These are phyloP conservation scores for Phytophthora pluvialis DNA, from an alignment of 352 stramenopile genomes.

Conservation along the genomic window DNA sequence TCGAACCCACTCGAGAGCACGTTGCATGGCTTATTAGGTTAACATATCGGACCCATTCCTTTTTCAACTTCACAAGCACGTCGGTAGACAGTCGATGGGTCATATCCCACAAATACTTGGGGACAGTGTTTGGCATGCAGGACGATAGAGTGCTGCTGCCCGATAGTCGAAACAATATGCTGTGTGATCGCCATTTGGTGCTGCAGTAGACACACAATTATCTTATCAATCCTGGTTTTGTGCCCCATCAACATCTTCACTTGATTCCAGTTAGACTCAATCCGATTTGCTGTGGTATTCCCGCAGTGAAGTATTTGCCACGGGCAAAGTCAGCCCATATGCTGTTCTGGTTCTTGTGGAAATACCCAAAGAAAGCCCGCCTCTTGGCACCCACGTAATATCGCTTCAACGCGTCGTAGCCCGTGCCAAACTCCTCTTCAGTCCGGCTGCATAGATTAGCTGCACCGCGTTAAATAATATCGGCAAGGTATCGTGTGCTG, in stretches of 20 bases:
- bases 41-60: conserved; percentile 9
- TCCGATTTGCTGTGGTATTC: conserved; percentile 26
- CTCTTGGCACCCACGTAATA: conserved; percentile 8
- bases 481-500: background rate
- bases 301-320: conserved; percentile 8
- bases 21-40: conserved; percentile 17
- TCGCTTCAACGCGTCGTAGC: background rate
- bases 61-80: conserved; percentile 11
- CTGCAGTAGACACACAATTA: conserved; percentile 13
- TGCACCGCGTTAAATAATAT: background rate
- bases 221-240: conserved; percentile 24
- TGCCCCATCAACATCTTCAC: conserved; percentile 20
- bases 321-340: conserved; percentile 26
- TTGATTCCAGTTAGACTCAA: conserved; percentile 35
- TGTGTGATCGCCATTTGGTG: conserved; percentile 5
- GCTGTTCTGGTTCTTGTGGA: conserved; percentile 23
- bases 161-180: conserved; percentile 10
- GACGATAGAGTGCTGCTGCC: conserved; percentile 1
- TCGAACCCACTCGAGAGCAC: conserved; percentile 28
- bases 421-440: background rate
- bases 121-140: background rate
- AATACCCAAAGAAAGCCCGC: conserved; percentile 2
- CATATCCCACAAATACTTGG: conserved; percentile 2
- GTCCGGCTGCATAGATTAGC: conserved; percentile 5
- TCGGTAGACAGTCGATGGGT: background rate